Evolutionary conservation across 805 yeast genomes (phyloP), one percentile per base, ranked within the genome.

Genomic region (Hanseniaspora thailandica): DNA sequence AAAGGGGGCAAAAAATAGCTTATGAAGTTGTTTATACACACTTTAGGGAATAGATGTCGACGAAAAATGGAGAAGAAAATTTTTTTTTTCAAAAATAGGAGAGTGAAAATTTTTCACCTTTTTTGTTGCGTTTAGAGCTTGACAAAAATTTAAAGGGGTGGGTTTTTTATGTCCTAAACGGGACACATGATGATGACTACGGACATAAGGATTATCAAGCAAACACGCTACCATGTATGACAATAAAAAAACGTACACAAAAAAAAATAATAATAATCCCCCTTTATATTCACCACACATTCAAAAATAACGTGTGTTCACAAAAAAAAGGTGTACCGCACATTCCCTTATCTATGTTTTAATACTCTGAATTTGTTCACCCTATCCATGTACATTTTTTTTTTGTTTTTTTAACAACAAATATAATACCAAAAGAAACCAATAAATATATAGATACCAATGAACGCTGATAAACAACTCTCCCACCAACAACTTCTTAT

Each of bases 401-500:
- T 12, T 12, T 15, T 33, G 13, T 28, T 7, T 28, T 28, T 7
- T 17, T n/a, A 20, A 20, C 26, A 20, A 44, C 8, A 44, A 44
- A 4, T 15, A 28, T 17, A 44, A 33, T 15, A 33, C 22, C 22
- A 44, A 31, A 9, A 26, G n/a, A 7, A 43, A 28, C 6, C 20
- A 43, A 43, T n/a, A 43, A 41, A 1, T n/a, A n/a, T n/a, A n/a
- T n/a, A n/a, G n/a, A n/a, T n/a, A n/a, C n/a, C n/a, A n/a, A 45
- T 45, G 39, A 43, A 30, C 8, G 9, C 23, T 8, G 46, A 43
- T 28, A 43, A 43, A 34, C 50, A 35, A 3, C 30, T 38, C 8
- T 47, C 50, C 5, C 50, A 47, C 9, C 50, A 47, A n/a, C 52
- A 47, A n/a, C 43, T 47, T 20, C 43, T 47, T 28, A 47, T 47